Conservation (phyloP, 306 rosid genomes). For the Dryas alaskensis region DNA sequence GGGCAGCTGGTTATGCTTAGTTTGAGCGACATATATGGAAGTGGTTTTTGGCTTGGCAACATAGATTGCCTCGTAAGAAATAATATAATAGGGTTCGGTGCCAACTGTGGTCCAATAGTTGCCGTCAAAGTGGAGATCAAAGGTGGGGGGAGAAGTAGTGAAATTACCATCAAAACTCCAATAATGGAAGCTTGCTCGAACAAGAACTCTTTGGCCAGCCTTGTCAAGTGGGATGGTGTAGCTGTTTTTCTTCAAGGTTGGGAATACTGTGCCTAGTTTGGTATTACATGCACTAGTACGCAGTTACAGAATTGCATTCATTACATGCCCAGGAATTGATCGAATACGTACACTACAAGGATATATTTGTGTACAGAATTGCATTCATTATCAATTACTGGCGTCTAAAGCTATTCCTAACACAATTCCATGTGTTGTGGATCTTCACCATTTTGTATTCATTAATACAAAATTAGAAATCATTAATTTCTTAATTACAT, state of each 20-base stretch:
- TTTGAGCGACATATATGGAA: background rate
- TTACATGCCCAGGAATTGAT: too few species aligned
- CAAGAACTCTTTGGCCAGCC: background rate
- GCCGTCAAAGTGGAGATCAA: background rate
- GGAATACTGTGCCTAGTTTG: background rate
- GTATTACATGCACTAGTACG: too few species aligned
- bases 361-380: too few species aligned
- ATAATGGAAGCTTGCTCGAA: background rate
- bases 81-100: background rate
- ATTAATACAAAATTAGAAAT: too few species aligned
- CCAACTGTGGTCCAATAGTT: background rate
- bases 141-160: background rate
- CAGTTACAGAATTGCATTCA: background rate
- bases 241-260: background rate
- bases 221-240: background rate
- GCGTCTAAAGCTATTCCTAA: constrained; percentile 26
- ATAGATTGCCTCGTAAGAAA: constrained; percentile 1
- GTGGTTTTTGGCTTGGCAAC: background rate
- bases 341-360: too few species aligned
- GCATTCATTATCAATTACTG: constrained; percentile 2
- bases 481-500: too few species aligned
- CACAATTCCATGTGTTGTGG: constrained; percentile 43
- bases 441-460: constrained; percentile 22
- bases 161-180: background rate
- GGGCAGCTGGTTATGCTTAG: background rate